A percentile compares a stretch with the other conserved stretches of the same genome.
Conservation (phyloP, 306 rosid species). For the Cucurbita moschata region DNA sequence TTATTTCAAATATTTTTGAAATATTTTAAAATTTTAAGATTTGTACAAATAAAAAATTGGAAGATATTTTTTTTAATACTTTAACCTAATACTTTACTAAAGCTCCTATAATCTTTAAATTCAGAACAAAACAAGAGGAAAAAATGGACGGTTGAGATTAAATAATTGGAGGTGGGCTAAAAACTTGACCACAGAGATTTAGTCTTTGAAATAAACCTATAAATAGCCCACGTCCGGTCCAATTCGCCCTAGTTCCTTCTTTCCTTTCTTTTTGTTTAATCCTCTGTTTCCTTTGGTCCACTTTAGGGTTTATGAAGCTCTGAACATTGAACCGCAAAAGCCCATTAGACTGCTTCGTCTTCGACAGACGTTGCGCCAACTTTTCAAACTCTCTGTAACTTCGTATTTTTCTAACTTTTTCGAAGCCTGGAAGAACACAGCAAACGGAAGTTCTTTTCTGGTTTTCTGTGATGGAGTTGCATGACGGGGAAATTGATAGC, state of each 20-base stretch:
- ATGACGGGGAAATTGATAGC: not conserved
- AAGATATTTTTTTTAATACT: too few species aligned
- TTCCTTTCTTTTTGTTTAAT: not conserved
- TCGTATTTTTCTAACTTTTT: too few species aligned
- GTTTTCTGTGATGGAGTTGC: not conserved
- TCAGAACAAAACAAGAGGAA: not conserved
- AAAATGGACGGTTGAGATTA: not conserved
- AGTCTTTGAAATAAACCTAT: not conserved
- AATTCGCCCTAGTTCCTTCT: not conserved
- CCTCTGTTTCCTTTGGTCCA: not conserved
- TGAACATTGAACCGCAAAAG: not conserved
- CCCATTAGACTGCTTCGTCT: conserved; percentile 2
- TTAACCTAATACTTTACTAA: too few species aligned
- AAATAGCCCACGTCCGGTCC: not conserved
- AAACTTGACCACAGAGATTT: not conserved
- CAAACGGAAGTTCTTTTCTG: not conserved
- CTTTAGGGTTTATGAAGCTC: conserved; percentile 10
- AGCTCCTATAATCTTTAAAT: too few species aligned
- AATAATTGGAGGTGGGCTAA: not conserved
- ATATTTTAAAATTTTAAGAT: too few species aligned
- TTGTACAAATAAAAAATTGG: too few species aligned
- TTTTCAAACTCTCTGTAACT: conserved; percentile 2
- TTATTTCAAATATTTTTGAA: too few species aligned
- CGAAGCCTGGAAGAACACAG: not conserved
- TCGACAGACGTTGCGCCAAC: conserved; percentile 3